Evolutionary conservation across 225 moss, liverwort and hornwort species (phyloP), one percentile per base, ranked within the genome.

Genomic region (Sphagnum contortum): DNA sequence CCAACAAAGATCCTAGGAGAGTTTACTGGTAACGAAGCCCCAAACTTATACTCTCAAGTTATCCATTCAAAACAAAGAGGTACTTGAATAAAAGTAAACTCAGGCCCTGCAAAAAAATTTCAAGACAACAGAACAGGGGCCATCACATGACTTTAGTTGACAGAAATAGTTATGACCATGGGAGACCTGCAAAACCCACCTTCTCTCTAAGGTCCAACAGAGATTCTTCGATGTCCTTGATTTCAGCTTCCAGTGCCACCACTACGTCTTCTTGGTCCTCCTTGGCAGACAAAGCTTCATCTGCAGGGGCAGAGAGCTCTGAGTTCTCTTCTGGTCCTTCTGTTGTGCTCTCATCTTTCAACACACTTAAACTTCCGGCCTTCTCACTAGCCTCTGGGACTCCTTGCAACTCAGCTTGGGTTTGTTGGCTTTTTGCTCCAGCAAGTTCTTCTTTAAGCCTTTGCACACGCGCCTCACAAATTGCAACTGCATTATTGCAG

Each of bases 171-270:
- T 29, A 29, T 29, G 29, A 29, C 29, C 29, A 29, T 29, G 29
- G 1, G 29, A 62, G 46, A n/a, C n/a, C 61, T 45, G 47, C 67
- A 65, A 5, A 5, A 47, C 64, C 65, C 59, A 88, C 90, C 83
- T 91, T 91, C 63, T 88, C 88, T 67, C 78, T 80, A 51, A 98
- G 87, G 71, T 98, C 96, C 49, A 93, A 83, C 63, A 98, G 64
- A 66, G 88, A 84, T 58, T 88, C 92, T 71, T 82, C 79, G 47
- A 98, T 71, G 60, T 98, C 90, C 61, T 77, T 86, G 49, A 89
- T 80, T 78, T 98, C 87, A 49, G 71, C 69, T 11, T n/a, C 59
- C 73, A 65, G 61, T 10, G 62, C 67, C 68, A 69, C 67, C 45
- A 44, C 58, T 65, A 46, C 70, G 62, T 66, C 68, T 50, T 77